Conservation (phyloP, 108 stramenopile species). For the Skeletonema grethae region DNA sequence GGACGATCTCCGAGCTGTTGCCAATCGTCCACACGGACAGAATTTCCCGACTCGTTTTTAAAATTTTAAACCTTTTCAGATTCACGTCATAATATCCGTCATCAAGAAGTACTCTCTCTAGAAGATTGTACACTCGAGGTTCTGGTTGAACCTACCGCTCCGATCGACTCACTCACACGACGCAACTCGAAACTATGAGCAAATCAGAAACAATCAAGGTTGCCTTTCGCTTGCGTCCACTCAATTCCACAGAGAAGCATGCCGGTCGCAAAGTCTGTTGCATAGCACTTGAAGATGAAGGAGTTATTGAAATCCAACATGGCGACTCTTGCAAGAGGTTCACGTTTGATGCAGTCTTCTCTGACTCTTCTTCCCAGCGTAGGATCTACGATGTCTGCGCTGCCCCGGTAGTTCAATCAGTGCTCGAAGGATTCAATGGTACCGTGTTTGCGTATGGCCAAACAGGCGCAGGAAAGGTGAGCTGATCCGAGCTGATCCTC, state of each 20-base stretch:
- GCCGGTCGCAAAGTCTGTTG: slow-evolving; percentile 73
- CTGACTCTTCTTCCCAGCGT: slow-evolving; percentile 75
- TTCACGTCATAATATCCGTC: no score
- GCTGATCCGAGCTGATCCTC: background rate
- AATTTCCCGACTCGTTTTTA: no score
- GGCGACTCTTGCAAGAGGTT: slow-evolving; percentile 78
- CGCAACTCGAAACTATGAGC: slow-evolving; percentile 29
- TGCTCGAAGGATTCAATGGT: slow-evolving; percentile 96
- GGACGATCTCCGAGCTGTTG: no score
- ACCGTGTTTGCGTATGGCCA: slow-evolving; percentile 99
- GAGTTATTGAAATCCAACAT: slow-evolving; percentile 68
- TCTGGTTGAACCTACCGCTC: no score
- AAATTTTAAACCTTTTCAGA: no score
- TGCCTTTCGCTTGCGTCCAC: slow-evolving; percentile 94
- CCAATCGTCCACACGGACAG: no score
- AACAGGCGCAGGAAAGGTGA: slow-evolving; percentile 87
- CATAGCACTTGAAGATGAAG: slow-evolving; percentile 62
- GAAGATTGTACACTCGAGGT: no score
- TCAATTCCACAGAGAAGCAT: slow-evolving; percentile 91
- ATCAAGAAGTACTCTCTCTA: no score
- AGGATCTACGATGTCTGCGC: slow-evolving; percentile 92
- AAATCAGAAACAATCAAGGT: slow-evolving; percentile 86
- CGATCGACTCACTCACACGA: no score
- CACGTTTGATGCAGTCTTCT: slow-evolving; percentile 95
- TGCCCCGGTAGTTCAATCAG: slow-evolving; percentile 90